Evolutionary conservation across 306 rosid genomes (phyloP), one percentile per base, ranked within the genome.

Genomic region (Psophocarpus tetragonolobus): DNA sequence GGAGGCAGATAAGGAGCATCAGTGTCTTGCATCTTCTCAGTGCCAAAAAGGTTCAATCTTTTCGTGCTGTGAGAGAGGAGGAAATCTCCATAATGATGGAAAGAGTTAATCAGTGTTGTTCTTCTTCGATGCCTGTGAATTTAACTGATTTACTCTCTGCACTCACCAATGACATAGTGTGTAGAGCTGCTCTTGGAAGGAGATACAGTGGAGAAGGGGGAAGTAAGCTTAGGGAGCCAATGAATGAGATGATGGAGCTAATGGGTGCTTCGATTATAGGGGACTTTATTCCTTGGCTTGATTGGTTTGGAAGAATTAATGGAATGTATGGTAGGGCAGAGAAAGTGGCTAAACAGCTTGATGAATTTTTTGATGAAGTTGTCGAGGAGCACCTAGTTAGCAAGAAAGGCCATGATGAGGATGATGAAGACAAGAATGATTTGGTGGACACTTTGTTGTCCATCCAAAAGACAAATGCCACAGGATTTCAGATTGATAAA

Each of bases 41-140:
- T 39, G 20, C 65, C 45, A 82, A 76, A 35, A 76, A 9, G 18
- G 81, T 82, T 82, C 68, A 61, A 50, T 75, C 81, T 10, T 44
- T 76, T 39, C 3, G 42, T 3, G 4, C 2, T 5, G 61, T 68
- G 38, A 75, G 85, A 29, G 73, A 75, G 36, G 73, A 81, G 33
- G 85, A 76, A 50, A n/a, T 24, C 23, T 4, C 27, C 13, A 8
- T 60, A 27, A 75, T 81, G 81, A 48, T 81, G 32, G 73, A 81
- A 8, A 58, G 70, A 4, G 29, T 75, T 10, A 81, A 35, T 45
- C 26, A 35, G 12, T 3, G 71, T 33, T 57, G 69, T 30, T 17
- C 0, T 9, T 12, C 14, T 1, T n/a, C 0, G 2, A 67, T 10
- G 15, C 10, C 71, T 9, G 68, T 80, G 74, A 51, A 80, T 8